A percentile compares a stretch with the other conserved stretches of the same genome.
Conservation (phyloP, 345 rosid species). For the Ricinus communis region DNA sequence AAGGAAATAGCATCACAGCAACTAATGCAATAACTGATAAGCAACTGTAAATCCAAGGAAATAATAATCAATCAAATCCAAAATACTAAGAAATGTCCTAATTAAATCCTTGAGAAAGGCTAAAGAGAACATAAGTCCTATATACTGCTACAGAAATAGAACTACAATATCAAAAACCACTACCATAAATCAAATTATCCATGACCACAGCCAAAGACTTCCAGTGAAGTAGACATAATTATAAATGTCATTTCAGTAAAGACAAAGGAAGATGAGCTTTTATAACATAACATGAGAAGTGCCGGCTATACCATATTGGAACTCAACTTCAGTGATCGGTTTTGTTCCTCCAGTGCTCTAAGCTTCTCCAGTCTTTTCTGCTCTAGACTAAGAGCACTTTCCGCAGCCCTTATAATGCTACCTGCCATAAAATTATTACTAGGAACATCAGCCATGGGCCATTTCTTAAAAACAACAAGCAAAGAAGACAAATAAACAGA, state of each 20-base stretch:
- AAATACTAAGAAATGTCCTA: neutral
- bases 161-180: neutral
- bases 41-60: neutral
- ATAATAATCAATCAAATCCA: neutral
- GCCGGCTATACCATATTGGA: constrained; percentile 52
- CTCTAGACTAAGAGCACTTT: constrained; percentile 64
- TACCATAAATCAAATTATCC: neutral
- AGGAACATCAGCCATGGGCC: neutral
- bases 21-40: neutral
- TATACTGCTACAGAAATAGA: neutral
- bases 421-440: constrained; percentile 34
- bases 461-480: neutral
- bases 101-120: neutral
- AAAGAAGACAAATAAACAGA: neutral
- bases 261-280: neutral
- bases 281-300: neutral
- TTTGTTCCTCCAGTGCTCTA: constrained; percentile 51
- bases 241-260: neutral
- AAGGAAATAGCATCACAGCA: neutral
- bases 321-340: constrained; percentile 41
- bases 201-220: neutral
- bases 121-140: neutral
- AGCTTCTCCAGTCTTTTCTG: constrained; percentile 61
- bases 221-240: neutral
- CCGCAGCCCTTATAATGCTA: constrained; percentile 59